Evolutionary conservation across 1,139 yeast species (phyloP).

Genomic region (Suhomyces bolitotheri): DNA sequence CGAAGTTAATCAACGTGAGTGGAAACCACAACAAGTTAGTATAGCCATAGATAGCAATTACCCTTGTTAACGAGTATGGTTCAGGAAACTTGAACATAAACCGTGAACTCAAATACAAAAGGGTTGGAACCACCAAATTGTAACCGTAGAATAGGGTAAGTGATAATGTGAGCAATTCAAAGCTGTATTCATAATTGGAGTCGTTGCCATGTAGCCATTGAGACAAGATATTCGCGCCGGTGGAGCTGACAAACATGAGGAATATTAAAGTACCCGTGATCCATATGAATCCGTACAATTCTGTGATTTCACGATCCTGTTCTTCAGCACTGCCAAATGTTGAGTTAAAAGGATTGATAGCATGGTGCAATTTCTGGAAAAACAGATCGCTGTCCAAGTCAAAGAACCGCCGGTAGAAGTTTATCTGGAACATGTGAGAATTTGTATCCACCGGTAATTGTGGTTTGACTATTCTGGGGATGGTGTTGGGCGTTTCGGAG

Average conservation of each 20-base stretch:
- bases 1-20: constrained; percentile 58
- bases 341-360: constrained; percentile 47
- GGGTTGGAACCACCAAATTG: constrained; percentile 60
- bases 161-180: constrained; percentile 64
- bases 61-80: constrained; percentile 39
- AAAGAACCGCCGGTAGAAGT: constrained; percentile 59
- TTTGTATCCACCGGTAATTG: constrained; percentile 21
- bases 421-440: constrained; percentile 54
- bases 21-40: constrained; percentile 80
- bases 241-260: constrained; percentile 70
- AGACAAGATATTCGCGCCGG: constrained; percentile 47
- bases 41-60: constrained; percentile 72
- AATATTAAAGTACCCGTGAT: constrained; percentile 76
- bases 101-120: constrained; percentile 50
- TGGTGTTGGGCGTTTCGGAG: constrained; percentile 11
- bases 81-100: constrained; percentile 44
- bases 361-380: constrained; percentile 41
- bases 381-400: constrained; percentile 67
- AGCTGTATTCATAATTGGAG: constrained; percentile 54
- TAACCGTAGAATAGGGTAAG: constrained; percentile 72
- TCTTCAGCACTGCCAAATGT: constrained; percentile 23
- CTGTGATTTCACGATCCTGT: constrained; percentile 48
- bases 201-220: constrained; percentile 49
- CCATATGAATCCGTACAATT: constrained; percentile 84
- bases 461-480: constrained; percentile 22